Percentiles rank a stretch among this genome's conserved stretches.
Evolutionary conservation across 352 stramenopile species (phyloP).

Genomic region (Plasmopara muralis): DNA sequence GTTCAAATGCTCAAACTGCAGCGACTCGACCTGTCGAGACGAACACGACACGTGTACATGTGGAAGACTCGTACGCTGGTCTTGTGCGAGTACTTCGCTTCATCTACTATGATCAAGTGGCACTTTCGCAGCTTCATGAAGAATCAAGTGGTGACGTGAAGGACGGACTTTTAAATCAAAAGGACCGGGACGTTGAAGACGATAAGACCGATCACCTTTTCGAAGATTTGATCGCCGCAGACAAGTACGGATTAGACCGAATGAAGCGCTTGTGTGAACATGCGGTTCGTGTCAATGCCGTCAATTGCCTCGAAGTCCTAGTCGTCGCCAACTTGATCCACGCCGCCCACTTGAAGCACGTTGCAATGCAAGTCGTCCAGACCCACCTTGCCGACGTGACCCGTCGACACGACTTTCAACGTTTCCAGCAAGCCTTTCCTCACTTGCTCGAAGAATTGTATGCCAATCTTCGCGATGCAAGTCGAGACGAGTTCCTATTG

Average conservation of each 20-base stretch:
- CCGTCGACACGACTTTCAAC: conserved; percentile 20
- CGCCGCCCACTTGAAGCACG: conserved; percentile 48
- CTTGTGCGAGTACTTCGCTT: conserved; percentile 61
- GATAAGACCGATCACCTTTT: conserved; percentile 37
- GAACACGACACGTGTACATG: conserved; percentile 21
- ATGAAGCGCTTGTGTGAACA: conserved; percentile 67
- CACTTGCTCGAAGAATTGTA: conserved; percentile 44
- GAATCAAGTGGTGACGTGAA: not conserved
- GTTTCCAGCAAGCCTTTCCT: conserved; percentile 30
- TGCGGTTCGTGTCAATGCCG: conserved; percentile 28
- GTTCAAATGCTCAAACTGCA: not conserved
- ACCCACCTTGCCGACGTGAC: conserved; percentile 25
- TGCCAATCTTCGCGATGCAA: conserved; percentile 22
- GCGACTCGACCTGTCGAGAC: not conserved
- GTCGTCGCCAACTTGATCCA: conserved; percentile 53
- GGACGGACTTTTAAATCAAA: not conserved
- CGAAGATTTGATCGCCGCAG: conserved; percentile 63
- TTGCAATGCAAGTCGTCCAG: conserved; percentile 32
- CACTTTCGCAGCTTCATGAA: conserved; percentile 5
- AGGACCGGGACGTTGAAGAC: conserved; percentile 1
- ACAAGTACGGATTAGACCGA: conserved; percentile 66
- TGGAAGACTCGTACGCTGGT: conserved; percentile 46
- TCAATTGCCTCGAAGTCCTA: conserved; percentile 58
- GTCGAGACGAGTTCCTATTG: conserved; percentile 24
- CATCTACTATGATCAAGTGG: conserved; percentile 60